phyloP scores from a whole-genome alignment of 257 asterid genomes.

The Anisodus tanguticus region DNA sequence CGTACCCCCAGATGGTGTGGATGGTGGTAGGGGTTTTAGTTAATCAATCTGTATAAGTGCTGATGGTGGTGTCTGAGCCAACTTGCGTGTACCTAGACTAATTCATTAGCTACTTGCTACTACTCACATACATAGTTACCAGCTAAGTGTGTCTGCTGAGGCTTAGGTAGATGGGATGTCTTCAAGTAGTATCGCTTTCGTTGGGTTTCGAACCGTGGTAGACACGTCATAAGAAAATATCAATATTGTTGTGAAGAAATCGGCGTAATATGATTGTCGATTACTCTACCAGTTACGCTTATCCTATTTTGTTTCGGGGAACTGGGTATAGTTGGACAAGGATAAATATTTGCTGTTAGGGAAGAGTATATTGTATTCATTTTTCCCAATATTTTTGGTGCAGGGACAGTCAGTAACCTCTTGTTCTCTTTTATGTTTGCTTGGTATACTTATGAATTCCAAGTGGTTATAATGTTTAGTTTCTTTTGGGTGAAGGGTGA shows the following conservation, averaged over 20 bases:
- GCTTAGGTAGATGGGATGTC: background rate
- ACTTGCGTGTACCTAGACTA: background rate
- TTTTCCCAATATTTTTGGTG: background rate
- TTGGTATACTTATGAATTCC: background rate
- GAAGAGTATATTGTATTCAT: constrained; percentile 8
- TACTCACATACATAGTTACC: background rate
- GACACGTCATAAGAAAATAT: background rate
- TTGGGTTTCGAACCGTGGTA: constrained; percentile 3
- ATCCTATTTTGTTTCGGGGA: background rate
- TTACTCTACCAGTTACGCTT: background rate
- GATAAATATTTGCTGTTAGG: background rate
- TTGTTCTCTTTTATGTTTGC: constrained; percentile 20
- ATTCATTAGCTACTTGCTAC: background rate
- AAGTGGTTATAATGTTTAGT: constrained; percentile 23
- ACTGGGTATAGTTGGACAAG: constrained; percentile 10
- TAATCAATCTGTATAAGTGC: constrained; percentile 7
- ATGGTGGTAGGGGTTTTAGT: background rate
- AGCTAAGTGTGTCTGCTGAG: constrained; percentile 4
- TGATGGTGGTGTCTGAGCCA: background rate
- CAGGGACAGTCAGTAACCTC: background rate
- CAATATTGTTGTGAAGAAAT: background rate
- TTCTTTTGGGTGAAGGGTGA: constrained; percentile 44
- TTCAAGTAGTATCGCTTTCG: background rate
- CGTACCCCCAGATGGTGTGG: background rate
- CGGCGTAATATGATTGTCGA: background rate